Evolutionary conservation across 495 filamentous ascomycete genomes (phyloP), one percentile per base, ranked within the genome.

Genomic region (Aspergillus olivimuriae): DNA sequence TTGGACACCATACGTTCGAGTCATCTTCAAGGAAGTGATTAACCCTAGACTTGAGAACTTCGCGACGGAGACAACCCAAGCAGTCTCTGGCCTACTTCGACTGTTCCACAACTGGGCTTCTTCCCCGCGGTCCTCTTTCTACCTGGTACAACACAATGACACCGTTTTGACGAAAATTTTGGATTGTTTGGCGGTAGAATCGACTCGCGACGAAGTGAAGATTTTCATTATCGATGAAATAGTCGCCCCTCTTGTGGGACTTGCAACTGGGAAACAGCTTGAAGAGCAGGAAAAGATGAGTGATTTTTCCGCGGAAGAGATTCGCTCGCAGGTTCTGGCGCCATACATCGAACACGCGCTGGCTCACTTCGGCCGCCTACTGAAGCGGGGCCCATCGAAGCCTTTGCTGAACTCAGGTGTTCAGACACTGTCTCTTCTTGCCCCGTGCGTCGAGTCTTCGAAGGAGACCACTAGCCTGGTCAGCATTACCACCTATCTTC

Each of bases 141-240:
- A 89, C 55, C 69, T 98, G 14, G 69, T 75, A 1, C 62, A 80
- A 7, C 72, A 76, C 44, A 82, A 94, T 50, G 55, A 69, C 15
- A 58, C 70, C 20, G 70, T 94, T 22, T 55, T 97, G 20, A 69
- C 67, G 6, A 82, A 80, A 50, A 61, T 95, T 32, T 73, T 86
- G 30, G 81, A 87, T 46, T 85, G 81, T 53, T 62, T 97, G 11
- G 73, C 69, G 1, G 72, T 86, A 4, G 76, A 80, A 32, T 91
- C 85, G 28, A 79, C 84, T 5, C 94, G 89, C 56, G 89, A 95
- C 48, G 83, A 89, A 43, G 91, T 97, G 47, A 91, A 90, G 50
- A 56, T 84, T 0, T 95, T 86, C 57, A 76, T 89, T 1, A 66
- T 98, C 16, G 75, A 78, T 44, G 66, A 84, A 11, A 81, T 95